Evolutionary conservation across 1,284 basidiomycete species (phyloP), one percentile per base, ranked within the genome.

Genomic region (Tylopilus orsonianus): DNA sequence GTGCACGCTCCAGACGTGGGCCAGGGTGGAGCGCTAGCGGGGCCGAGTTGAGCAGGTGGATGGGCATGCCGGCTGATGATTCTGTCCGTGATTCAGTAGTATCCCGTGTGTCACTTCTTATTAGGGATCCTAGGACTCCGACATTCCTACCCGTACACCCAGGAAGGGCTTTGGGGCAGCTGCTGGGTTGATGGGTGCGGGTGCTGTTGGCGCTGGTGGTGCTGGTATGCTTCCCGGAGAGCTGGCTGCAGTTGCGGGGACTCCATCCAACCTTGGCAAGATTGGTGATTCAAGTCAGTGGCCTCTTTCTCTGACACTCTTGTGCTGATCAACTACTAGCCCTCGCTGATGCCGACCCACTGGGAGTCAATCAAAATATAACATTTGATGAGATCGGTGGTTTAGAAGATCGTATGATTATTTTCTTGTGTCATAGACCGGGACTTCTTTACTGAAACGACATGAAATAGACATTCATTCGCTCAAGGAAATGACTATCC

Each of bases 331-430:
- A 27, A 52, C 50, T 32, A 57, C 26, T 46, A 82, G 93, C 83
- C 38, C 80, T 96, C n/a, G 96, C 97, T 9, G 97, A 99, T 66
- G 88, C 92, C 3, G 97, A 99, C 69, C 97, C 97, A 4, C 78
- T 99, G 9, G 94, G 95, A 16, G 90, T 97, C 7, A 93, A 96
- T 60, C 84, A 88, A 64, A 93, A 93, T 58, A 88, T 99, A 19
- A 94, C 93, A 0, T 99, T 99, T 65, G 90, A 95, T 62, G 90
- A 94, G 69, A 93, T 99, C n/a, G 97, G 97, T 29, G 97, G 97
- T 5, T 74, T 99, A 33, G 95, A 98, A 61, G 86, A 91, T 49
- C 96, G 90, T 93, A 59, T 66, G 89, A 10, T 33, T 75, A n/a
- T 29, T 30, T 46, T 44, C 23, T 45, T 39, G 18, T 30, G 7